Percentiles rank a stretch among this genome's conserved stretches.
phyloP scores from a whole-genome alignment of 805 yeast genomes.

The Komagataella phaffii region DNA sequence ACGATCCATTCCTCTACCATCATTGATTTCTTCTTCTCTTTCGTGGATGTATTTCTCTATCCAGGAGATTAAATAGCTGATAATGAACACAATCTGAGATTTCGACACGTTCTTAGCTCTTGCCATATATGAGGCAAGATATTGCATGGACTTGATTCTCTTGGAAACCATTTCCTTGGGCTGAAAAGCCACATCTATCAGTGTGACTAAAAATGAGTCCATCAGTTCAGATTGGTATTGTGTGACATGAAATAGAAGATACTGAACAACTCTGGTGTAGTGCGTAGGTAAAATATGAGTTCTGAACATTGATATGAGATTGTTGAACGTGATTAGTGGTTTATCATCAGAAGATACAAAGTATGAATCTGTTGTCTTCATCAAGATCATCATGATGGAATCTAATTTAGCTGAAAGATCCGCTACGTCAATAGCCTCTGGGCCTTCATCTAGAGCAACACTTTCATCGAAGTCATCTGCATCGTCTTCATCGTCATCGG shows the following conservation, averaged over 20 bases:
- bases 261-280: slow-evolving; percentile 80
- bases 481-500: slow-evolving; percentile 14
- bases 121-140: slow-evolving; percentile 80
- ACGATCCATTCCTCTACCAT: slow-evolving; percentile 72
- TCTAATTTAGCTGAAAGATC: slow-evolving; percentile 62
- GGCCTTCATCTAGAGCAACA: slow-evolving; percentile 14
- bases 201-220: slow-evolving; percentile 70
- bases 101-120: slow-evolving; percentile 64
- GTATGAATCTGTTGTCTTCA: slow-evolving; percentile 31
- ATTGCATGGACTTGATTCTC: slow-evolving; percentile 83
- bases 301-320: slow-evolving; percentile 63
- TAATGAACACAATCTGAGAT: slow-evolving; percentile 67
- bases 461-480: slow-evolving; percentile 19
- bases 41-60: slow-evolving; percentile 67
- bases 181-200: slow-evolving; percentile 74
- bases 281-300: slow-evolving; percentile 84
- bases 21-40: slow-evolving; percentile 71
- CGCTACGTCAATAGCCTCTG: slow-evolving; percentile 27
- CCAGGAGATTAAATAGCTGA: slow-evolving; percentile 79
- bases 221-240: slow-evolving; percentile 73
- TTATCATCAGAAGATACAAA: not conserved
- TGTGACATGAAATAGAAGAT: slow-evolving; percentile 64
- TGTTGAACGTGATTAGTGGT: slow-evolving; percentile 47
- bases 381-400: slow-evolving; percentile 43
- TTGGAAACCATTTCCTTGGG: slow-evolving; percentile 56